Evolutionary conservation across 2,329 filamentous ascomycete genomes (phyloP).

Genomic region (Nemania sp.): DNA sequence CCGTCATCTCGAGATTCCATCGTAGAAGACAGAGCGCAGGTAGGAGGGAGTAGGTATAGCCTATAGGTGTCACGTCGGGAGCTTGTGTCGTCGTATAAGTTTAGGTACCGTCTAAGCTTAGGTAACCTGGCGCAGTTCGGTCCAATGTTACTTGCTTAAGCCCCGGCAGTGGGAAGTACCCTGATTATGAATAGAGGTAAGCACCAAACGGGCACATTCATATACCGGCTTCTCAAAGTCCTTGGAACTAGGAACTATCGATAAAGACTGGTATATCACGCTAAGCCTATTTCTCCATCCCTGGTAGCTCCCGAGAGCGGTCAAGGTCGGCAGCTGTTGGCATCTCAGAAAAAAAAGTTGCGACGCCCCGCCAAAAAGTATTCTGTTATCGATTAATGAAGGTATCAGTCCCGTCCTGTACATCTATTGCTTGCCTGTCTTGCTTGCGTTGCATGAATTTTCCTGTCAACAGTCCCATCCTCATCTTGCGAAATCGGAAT

Average conservation of each 20-base stretch:
- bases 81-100: neutral
- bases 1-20: conserved; percentile 41
- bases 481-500: conserved; percentile 8
- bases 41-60: no score
- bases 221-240: no score
- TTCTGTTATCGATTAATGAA: conserved; percentile 26
- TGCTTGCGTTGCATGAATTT: conserved; percentile 23
- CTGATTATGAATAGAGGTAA: no score
- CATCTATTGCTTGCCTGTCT: no score
- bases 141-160: no score
- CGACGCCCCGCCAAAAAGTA: conserved; percentile 30
- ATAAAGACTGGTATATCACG: conserved; percentile 14
- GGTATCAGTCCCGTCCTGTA: neutral
- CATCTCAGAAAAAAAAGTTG: conserved; percentile 33
- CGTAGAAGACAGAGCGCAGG: conserved; percentile 17
- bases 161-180: no score
- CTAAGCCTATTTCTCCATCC: neutral
- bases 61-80: no score
- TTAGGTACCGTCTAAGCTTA: no score
- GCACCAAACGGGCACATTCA: no score
- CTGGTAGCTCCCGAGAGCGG: conserved; percentile 24
- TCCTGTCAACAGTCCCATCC: conserved; percentile 16
- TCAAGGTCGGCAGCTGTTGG: conserved; percentile 28
- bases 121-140: no score
- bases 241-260: conserved; percentile 12